Evolutionary conservation across 345 rosid genomes (phyloP), one percentile per base, ranked within the genome.

Genomic region (Brassica cretica): DNA sequence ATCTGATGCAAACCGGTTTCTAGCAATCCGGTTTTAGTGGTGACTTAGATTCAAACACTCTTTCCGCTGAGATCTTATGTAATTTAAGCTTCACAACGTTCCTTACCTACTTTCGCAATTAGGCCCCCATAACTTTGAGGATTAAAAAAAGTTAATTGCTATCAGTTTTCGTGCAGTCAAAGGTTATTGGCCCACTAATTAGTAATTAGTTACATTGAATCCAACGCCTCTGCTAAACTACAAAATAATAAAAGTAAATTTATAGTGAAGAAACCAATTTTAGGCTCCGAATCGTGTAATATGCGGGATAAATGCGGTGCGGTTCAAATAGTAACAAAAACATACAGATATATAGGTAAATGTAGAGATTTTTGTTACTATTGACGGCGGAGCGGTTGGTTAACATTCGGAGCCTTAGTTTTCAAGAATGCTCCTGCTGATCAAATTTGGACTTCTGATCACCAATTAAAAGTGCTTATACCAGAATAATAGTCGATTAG

Each of bases 21-120:
- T 78, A 89, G 51, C 60, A 76, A 49, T 84, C 90, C 10, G 97
- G 90, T 72, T 91, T 93, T 80, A 97, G 97, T 29, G 92, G 97
- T 56, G 90, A 88, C 76, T 73, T 91, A 87, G 81, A 55, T 74
- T 30, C 18, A 0, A 30, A 19, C 16, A 66, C 29, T 29, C 12
- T 21, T 51, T 1, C 55, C 8, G 35, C 5, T n/a, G 44, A 77
- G 11, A 2, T 2, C 16, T 64, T 70, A 8, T 77, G 63, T 61
- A 30, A 60, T 69, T 29, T 14, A 44, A 49, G 18, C 53, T 49
- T 24, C 24, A 30, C 33, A 59, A 32, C 5, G 27, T 51, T 21
- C 19, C 37, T 24, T 53, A 53, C 24, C 10, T 61, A 27, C 65
- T 61, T 61, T 27, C 65, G 18, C 35, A 27, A 5, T 25, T 61